phyloP scores from a whole-genome alignment of 1,139 yeast genomes.

The Debaryomyces sp. region DNA sequence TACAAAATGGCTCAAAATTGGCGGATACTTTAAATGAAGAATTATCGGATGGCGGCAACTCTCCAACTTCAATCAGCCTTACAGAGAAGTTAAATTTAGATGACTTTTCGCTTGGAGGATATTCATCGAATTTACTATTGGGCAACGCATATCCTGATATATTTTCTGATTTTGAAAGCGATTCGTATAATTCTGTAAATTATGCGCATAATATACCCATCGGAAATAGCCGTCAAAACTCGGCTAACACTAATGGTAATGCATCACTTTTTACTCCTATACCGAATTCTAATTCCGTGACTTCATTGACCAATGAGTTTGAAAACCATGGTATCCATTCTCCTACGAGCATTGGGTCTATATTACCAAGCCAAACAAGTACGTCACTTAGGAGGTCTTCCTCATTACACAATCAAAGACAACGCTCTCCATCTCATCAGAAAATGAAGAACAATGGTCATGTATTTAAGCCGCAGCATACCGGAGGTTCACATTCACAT shows the following conservation, averaged over 20 bases:
- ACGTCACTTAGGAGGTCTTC: constrained; percentile 18
- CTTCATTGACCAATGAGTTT: constrained; percentile 31
- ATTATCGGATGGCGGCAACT: constrained; percentile 3
- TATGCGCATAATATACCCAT: neutral
- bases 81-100: constrained; percentile 15
- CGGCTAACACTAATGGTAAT: constrained; percentile 1
- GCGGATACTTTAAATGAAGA: neutral
- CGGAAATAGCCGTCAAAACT: neutral
- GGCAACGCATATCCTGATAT: constrained; percentile 5
- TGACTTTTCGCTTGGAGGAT: constrained; percentile 25
- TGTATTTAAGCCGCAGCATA: constrained; percentile 32
- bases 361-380: constrained; percentile 4
- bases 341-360: constrained; percentile 20
- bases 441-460: constrained; percentile 33
- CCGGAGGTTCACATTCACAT: constrained; percentile 11
- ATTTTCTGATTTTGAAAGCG: constrained; percentile 28
- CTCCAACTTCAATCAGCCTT: constrained; percentile 8
- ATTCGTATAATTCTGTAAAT: constrained; percentile 14
- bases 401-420: constrained; percentile 17
- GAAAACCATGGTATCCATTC: constrained; percentile 33
- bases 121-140: constrained; percentile 17
- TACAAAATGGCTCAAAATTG: constrained; percentile 1
- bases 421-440: constrained; percentile 21
- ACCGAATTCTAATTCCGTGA: constrained; percentile 17
- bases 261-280: constrained; percentile 1